These are phyloP conservation scores for Ophiocordyceps camponoti-leonardi DNA, from an alignment of 2,329 filamentous ascomycete genomes.

Conservation along the genomic window DNA sequence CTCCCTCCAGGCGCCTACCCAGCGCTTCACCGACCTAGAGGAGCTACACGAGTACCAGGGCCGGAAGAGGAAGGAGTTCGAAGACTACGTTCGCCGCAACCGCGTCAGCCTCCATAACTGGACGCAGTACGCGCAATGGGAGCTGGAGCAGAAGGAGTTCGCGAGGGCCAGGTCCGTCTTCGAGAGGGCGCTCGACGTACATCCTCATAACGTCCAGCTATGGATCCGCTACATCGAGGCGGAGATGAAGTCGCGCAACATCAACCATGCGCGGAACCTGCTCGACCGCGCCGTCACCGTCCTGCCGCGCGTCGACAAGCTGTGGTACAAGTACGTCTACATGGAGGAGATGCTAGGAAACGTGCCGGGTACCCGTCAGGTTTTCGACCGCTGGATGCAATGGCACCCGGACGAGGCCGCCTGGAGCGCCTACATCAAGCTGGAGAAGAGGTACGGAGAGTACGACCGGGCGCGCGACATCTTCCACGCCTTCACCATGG, in stretches of 20 bases:
- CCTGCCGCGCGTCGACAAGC: slow-evolving; percentile 77
- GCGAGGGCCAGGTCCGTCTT: slow-evolving; percentile 82
- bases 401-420: slow-evolving; percentile 96
- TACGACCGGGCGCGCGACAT: slow-evolving; percentile 80
- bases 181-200: slow-evolving; percentile 83
- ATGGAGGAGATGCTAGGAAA: slow-evolving; percentile 98
- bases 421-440: slow-evolving; percentile 90
- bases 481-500: slow-evolving; percentile 75
- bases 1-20: slow-evolving; percentile 72
- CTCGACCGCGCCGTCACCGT: slow-evolving; percentile 90
- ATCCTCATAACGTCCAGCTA: slow-evolving; percentile 67
- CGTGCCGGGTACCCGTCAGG: slow-evolving; percentile 75
- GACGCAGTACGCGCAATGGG: slow-evolving; percentile 95
- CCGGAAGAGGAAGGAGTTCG: slow-evolving; percentile 88
- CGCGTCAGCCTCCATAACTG: slow-evolving; percentile 96
- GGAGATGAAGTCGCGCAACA: slow-evolving; percentile 85
- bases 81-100: slow-evolving; percentile 93
- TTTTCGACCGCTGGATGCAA: slow-evolving; percentile 96
- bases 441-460: slow-evolving; percentile 90
- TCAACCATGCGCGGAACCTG: slow-evolving; percentile 90
- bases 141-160: slow-evolving; percentile 96
- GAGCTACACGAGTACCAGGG: slow-evolving; percentile 97
- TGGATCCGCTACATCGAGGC: slow-evolving; percentile 92
- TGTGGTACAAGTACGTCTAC: slow-evolving; percentile 99
- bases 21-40: slow-evolving; percentile 90